phyloP scores from a whole-genome alignment of 495 filamentous ascomycete genomes.

The Lasiosphaeriaceae sp. region DNA sequence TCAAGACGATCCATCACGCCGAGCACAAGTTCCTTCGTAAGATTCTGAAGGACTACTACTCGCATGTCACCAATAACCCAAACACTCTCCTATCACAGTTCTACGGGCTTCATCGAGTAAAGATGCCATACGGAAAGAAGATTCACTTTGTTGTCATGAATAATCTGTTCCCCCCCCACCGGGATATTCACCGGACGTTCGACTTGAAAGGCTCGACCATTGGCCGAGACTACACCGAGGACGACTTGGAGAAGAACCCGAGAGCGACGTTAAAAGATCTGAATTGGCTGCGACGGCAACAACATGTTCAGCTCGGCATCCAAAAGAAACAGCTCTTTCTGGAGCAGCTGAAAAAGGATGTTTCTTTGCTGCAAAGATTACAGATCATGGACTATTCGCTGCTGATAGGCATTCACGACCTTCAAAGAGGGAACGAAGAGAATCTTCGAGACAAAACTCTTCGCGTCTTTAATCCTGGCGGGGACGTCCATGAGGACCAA shows the following conservation, averaged over 20 bases:
- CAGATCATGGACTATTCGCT: conserved; percentile 99
- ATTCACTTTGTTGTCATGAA: conserved; percentile 99
- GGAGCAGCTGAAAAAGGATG: conserved; percentile 82
- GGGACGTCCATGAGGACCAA: conserved; percentile 50
- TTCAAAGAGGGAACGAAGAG: conserved; percentile 86
- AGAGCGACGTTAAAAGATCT: conserved; percentile 93
- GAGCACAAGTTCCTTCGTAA: conserved; percentile 95
- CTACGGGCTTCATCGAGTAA: conserved; percentile 95
- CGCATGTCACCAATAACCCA: conserved; percentile 88
- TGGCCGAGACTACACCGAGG: conserved; percentile 85
- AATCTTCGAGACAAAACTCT: conserved; percentile 93
- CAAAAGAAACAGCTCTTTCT: conserved; percentile 82
- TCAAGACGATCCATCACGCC: conserved; percentile 97
- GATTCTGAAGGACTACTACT: conserved; percentile 89
- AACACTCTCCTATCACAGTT: conserved; percentile 97
- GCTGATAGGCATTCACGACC: conserved; percentile 89
- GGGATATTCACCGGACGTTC: conserved; percentile 95
- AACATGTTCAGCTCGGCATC: conserved; percentile 82
- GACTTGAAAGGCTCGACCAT: conserved; percentile 97
- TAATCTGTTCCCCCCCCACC: conserved; percentile 95
- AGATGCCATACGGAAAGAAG: conserved; percentile 96
- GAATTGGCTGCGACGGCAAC: conserved; percentile 88
- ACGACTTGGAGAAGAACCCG: conserved; percentile 82
- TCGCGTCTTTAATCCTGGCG: conserved; percentile 91
- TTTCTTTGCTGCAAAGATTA: conserved; percentile 74